Evolutionary conservation across 371 early-diverging fungal genomes (phyloP), one percentile per base, ranked within the genome.

Genomic region (Conidiobolus incongruus): DNA sequence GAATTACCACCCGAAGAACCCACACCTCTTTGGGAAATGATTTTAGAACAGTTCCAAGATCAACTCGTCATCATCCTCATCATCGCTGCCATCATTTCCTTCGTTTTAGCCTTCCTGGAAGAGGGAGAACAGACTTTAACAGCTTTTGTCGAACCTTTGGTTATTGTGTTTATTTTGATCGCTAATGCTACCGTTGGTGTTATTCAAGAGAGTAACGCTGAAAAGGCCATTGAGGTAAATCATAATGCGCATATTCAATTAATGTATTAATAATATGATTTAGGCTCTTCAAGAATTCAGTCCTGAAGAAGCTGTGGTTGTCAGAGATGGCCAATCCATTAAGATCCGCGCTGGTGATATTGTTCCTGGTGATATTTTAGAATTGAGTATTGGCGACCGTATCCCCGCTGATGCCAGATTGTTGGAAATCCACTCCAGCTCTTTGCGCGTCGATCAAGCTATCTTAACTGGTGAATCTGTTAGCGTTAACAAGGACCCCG

Each of bases 141-240:
- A 0, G 93, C 95, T 8, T 94, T 82, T 66, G 95, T 94, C 29
- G 97, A 96, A 65, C 95, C 97, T 2, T 60, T 85, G 41, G 97
- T 96, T 28, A 93, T 96, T 51, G 61, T 94, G 47, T 63, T 96
- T 32, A 94, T 96, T 52, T 61, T 96, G 50, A 85, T 96, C 55
- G 93, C 91, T 38, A 96, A 96, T 53, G 94, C 97, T 2, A 76
- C 81, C 7, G 93, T 96, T 28, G 97, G 97, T 38, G 92, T 94
- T 12, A 61, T 92, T 26, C 93, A 96, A 61, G 97, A 96, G 61
- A 65, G 74, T 2, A 91, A 85, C 43, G 97, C 97, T 15, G 94
- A 92, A 59, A 80, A 84, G 50, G 95, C 95, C 24, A 93, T 96
- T 51, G 90, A 91, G 58, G 79, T 74, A 54, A 21, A 43, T n/a